Evolutionary conservation across 306 rosid species (phyloP).

Genomic region (Begonia masoniana): DNA sequence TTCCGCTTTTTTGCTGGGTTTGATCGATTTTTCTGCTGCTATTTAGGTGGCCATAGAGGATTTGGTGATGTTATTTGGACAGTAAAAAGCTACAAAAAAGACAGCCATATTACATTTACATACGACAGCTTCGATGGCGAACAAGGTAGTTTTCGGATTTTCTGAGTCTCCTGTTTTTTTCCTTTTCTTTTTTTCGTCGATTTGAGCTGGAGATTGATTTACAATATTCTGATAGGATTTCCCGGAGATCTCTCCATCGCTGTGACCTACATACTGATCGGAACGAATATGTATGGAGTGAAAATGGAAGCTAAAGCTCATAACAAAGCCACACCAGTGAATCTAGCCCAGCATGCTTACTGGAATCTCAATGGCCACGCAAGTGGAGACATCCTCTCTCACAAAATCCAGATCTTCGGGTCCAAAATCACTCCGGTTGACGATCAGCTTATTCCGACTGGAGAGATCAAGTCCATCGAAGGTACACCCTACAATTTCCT

Average conservation of each 20-base stretch:
- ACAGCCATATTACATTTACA: conserved; percentile 36
- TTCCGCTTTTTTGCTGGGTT: too few relatives aligned
- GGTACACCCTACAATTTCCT: conserved; percentile 53
- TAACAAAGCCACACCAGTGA: conserved; percentile 52
- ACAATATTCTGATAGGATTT: conserved; percentile 26
- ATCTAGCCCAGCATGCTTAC: conserved; percentile 55
- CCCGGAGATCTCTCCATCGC: conserved; percentile 46
- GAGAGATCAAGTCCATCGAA: conserved; percentile 13
- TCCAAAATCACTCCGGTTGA: conserved; percentile 48
- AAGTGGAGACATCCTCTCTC: conserved; percentile 48
- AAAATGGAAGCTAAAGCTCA: conserved; percentile 38
- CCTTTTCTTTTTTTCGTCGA: background rate
- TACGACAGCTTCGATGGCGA: conserved; percentile 43
- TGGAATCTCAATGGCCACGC: conserved; percentile 63
- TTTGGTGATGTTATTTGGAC: conserved; percentile 49
- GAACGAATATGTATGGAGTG: conserved; percentile 24
- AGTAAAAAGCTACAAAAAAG: conserved; percentile 15
- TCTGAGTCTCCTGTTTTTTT: background rate
- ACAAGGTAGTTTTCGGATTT: conserved; percentile 22
- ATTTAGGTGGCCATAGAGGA: conserved; percentile 50
- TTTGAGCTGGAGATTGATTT: too few relatives aligned
- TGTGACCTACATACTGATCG: conserved; percentile 40
- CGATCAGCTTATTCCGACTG: conserved; percentile 44
- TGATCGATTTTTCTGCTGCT: background rate
- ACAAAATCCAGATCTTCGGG: conserved; percentile 32